These are phyloP conservation scores for Hamigera avellanea DNA, from an alignment of 495 filamentous ascomycete genomes.

Conservation along the genomic window DNA sequence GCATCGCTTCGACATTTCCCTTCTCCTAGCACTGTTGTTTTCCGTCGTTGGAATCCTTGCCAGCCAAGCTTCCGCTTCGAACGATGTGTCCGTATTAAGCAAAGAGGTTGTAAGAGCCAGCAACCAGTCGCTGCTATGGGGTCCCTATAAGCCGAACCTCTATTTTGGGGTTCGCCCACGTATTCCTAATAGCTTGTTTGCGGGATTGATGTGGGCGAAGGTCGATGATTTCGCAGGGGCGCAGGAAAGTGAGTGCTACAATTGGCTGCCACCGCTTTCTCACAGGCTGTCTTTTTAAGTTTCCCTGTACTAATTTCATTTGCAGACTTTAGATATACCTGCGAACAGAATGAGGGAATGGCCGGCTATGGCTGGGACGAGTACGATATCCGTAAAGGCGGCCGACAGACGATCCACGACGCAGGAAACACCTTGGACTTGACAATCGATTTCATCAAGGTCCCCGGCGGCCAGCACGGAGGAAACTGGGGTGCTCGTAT, in stretches of 20 bases:
- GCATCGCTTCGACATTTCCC: slow-evolving; percentile 18
- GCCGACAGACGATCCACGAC: slow-evolving; percentile 82
- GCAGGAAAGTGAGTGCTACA: slow-evolving; percentile 59
- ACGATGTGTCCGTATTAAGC: slow-evolving; percentile 26
- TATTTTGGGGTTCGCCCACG: slow-evolving; percentile 91
- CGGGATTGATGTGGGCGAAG: slow-evolving; percentile 82
- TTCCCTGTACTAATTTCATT: too few relatives aligned
- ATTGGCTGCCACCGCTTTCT: background rate
- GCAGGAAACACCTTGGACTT: slow-evolving; percentile 78
- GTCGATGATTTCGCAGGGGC: slow-evolving; percentile 70
- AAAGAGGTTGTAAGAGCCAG: slow-evolving; percentile 41
- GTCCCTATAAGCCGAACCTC: slow-evolving; percentile 86
- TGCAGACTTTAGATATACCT: slow-evolving; percentile 82
- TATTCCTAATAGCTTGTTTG: slow-evolving; percentile 72
- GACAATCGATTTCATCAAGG: slow-evolving; percentile 85
- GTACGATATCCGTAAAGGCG: slow-evolving; percentile 81
- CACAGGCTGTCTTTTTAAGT: too few relatives aligned
- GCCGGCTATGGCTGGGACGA: slow-evolving; percentile 94
- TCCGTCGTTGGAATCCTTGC: slow-evolving; percentile 21
- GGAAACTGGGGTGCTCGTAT: slow-evolving; percentile 87
- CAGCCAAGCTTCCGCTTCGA: slow-evolving; percentile 14
- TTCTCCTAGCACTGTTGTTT: slow-evolving; percentile 20
- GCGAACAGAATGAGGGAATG: slow-evolving; percentile 92
- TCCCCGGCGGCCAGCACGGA: slow-evolving; percentile 77
- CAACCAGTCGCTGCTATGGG: slow-evolving; percentile 89